Conservation (phyloP, 2,329 filamentous ascomycete genomes). For the Neofusicoccum cordaticola region DNA sequence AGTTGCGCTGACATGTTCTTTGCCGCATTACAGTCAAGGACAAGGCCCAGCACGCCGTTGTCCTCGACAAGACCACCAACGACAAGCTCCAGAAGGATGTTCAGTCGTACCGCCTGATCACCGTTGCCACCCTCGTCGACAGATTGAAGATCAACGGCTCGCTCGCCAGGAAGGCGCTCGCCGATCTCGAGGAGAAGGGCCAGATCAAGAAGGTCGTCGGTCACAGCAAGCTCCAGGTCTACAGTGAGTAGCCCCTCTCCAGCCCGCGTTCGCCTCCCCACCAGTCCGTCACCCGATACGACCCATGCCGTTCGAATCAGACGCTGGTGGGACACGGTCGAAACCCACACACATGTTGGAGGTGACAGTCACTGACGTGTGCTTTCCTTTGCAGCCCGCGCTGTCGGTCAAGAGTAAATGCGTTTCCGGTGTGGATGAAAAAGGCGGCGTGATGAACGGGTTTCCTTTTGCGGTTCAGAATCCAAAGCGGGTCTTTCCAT, state of each 20-base stretch:
- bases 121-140: conserved; percentile 97
- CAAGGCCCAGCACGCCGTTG: conserved; percentile 99
- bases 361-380: background rate
- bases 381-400: background rate
- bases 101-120: conserved; percentile 99
- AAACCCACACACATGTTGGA: background rate
- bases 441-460: conserved; percentile 14
- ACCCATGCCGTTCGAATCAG: background rate
- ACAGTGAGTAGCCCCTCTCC: conserved; percentile 63
- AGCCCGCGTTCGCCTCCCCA: background rate
- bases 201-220: conserved; percentile 96
- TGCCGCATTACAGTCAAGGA: conserved; percentile 78
- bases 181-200: conserved; percentile 95
- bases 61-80: conserved; percentile 95
- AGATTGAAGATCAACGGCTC: conserved; percentile 99
- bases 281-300: background rate
- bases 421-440: conserved; percentile 6
- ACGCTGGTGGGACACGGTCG: background rate
- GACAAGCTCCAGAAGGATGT: conserved; percentile 99
- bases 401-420: conserved; percentile 15
- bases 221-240: conserved; percentile 98
- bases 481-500: conserved; percentile 16
- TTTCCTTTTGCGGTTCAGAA: conserved; percentile 14
- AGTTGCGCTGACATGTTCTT: conserved; percentile 21
- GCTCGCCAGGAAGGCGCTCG: conserved; percentile 82